Conservation (phyloP, 2,329 filamentous ascomycete species). For the Aspergillus terreus region DNA sequence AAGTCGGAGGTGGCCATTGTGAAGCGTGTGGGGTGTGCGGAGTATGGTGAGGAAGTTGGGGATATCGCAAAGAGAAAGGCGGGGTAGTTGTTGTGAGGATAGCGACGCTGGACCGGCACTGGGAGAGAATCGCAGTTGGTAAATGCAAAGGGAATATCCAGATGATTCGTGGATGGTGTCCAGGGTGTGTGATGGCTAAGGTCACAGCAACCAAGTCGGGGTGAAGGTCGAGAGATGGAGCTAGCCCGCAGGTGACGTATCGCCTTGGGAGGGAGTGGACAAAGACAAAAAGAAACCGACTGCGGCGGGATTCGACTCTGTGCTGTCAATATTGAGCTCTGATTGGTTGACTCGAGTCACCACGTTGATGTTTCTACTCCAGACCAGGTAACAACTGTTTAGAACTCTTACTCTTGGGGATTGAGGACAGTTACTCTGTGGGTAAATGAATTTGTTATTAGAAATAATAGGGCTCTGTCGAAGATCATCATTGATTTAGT, state of each 20-base stretch:
- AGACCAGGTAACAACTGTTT: no score
- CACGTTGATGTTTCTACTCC: no score
- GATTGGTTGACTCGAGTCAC: no score
- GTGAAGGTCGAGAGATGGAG: not conserved
- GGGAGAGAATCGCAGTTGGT: not conserved
- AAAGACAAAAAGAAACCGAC: not conserved
- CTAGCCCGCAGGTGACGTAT: constrained; percentile 8
- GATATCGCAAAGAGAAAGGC: not conserved
- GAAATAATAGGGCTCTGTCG: no score
- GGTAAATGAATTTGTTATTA: no score
- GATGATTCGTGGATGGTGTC: not conserved
- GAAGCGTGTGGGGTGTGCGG: not conserved
- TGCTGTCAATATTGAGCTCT: no score
- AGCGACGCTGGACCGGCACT: no score
- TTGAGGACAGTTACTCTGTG: no score
- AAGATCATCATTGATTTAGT: no score
- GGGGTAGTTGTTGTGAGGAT: not conserved
- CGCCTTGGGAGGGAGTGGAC: not conserved
- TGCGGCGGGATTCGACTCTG: not conserved
- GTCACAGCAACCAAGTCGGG: no score
- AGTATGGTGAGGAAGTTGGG: not conserved
- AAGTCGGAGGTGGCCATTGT: constrained; percentile 50
- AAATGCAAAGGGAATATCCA: no score
- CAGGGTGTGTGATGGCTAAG: not conserved
- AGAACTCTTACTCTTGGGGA: no score